A percentile compares a stretch with the other conserved stretches of the same genome.
Evolutionary conservation across 2,329 filamentous ascomycete genomes (phyloP).

Genomic region (Neoarthrinium moseri): DNA sequence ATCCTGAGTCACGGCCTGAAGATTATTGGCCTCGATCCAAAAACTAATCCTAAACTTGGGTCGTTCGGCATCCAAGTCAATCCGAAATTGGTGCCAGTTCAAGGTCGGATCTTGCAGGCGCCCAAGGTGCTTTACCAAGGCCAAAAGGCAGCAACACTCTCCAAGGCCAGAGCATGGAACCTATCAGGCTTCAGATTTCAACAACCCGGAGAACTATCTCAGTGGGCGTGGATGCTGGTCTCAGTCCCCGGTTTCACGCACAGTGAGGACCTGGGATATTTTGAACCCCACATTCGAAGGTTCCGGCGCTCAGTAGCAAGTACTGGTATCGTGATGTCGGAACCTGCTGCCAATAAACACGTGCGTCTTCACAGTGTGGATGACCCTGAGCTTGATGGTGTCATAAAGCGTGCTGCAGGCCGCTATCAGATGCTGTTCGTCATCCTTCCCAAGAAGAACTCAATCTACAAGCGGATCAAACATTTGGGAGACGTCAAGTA

Average conservation of each 20-base stretch:
- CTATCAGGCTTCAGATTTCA: too few relatives aligned
- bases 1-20: not conserved
- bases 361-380: not conserved
- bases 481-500: slow-evolving; percentile 61
- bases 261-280: too few relatives aligned
- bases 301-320: too few relatives aligned
- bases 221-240: too few relatives aligned
- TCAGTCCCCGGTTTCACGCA: too few relatives aligned
- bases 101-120: not conserved
- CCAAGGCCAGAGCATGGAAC: not conserved
- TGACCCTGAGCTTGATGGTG: too few relatives aligned
- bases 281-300: too few relatives aligned
- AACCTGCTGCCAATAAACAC: too few relatives aligned
- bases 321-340: too few relatives aligned
- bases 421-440: slow-evolving; percentile 59
- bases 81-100: not conserved
- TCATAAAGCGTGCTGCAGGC: too few relatives aligned
- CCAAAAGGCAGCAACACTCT: not conserved
- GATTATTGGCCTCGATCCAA: not conserved
- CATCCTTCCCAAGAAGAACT: slow-evolving; percentile 53
- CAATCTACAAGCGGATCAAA: slow-evolving; percentile 67
- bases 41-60: not conserved
- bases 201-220: not conserved
- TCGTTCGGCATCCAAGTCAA: not conserved
- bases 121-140: not conserved